Conservation (phyloP, 768 basidiomycete species). For the Russula sp. region DNA sequence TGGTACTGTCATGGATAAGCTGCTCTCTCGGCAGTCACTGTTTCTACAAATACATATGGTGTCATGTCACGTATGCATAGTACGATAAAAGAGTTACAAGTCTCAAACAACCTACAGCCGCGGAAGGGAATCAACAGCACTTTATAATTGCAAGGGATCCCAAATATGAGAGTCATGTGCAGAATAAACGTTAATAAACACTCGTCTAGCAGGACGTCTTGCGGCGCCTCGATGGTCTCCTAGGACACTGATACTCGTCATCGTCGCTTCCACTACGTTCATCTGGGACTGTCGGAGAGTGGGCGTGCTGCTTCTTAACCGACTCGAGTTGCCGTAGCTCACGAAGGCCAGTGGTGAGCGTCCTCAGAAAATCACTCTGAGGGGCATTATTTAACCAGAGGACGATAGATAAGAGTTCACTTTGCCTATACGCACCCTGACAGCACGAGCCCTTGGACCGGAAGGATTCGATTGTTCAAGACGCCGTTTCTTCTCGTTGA, state of each 20-base stretch:
- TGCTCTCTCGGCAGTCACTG: not conserved
- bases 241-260: constrained; percentile 42
- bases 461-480: constrained; percentile 38
- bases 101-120: not conserved
- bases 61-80: not conserved
- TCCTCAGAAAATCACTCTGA: constrained; percentile 66
- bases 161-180: not conserved
- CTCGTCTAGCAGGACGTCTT: constrained; percentile 2
- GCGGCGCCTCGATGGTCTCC: constrained; percentile 25
- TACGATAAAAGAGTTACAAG: not conserved
- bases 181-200: not conserved
- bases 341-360: constrained; percentile 49
- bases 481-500: constrained; percentile 54
- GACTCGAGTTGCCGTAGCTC: constrained; percentile 53
- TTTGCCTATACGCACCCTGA: constrained; percentile 41
- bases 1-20: not conserved
- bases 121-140: not conserved
- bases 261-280: constrained; percentile 45
- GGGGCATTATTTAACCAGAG: not conserved
- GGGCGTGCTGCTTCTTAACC: constrained; percentile 40
- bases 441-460: constrained; percentile 43
- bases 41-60: not conserved
- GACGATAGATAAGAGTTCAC: not conserved
- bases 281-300: constrained; percentile 35
- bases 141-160: not conserved